Conservation (phyloP, 495 filamentous ascomycete species). For the Aspergillus leporis region DNA sequence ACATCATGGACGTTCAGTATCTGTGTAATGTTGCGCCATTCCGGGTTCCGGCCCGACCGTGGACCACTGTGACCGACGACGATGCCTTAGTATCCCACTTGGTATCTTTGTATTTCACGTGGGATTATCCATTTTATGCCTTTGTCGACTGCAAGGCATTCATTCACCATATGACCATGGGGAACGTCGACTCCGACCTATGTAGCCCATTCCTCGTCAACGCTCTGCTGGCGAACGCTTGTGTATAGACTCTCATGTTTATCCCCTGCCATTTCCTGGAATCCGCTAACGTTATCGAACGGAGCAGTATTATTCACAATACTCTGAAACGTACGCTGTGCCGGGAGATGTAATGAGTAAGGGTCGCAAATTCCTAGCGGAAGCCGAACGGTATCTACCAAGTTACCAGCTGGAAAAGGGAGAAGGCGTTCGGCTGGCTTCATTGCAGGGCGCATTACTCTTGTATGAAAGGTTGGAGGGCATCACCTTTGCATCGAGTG, state of each 20-base stretch:
- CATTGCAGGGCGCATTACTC: slow-evolving; percentile 32
- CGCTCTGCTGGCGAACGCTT: slow-evolving; percentile 42
- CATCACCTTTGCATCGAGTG: not conserved
- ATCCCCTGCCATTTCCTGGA: not conserved
- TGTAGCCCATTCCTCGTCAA: slow-evolving; percentile 50
- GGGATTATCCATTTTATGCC: slow-evolving; percentile 44
- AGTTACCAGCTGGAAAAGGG: slow-evolving; percentile 21
- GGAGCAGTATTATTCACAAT: slow-evolving; percentile 31
- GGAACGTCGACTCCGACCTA: slow-evolving; percentile 29
- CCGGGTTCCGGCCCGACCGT: slow-evolving; percentile 29
- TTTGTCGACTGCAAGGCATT: slow-evolving; percentile 39
- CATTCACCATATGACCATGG: slow-evolving; percentile 34
- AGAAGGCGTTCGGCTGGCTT: slow-evolving; percentile 23
- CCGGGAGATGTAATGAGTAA: slow-evolving; percentile 33
- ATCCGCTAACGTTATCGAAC: not conserved
- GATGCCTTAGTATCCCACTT: slow-evolving; percentile 49
- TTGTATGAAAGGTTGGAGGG: slow-evolving; percentile 31
- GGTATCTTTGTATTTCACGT: slow-evolving; percentile 49
- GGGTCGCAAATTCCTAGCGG: slow-evolving; percentile 30
- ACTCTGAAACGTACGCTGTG: slow-evolving; percentile 28
- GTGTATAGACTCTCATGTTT: slow-evolving; percentile 19
- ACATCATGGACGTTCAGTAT: slow-evolving; percentile 19
- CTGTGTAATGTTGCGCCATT: slow-evolving; percentile 11
- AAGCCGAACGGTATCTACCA: slow-evolving; percentile 29
- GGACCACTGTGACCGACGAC: slow-evolving; percentile 49